Conservation (phyloP, 768 basidiomycete genomes). For the Atractiella rhizophila region DNA sequence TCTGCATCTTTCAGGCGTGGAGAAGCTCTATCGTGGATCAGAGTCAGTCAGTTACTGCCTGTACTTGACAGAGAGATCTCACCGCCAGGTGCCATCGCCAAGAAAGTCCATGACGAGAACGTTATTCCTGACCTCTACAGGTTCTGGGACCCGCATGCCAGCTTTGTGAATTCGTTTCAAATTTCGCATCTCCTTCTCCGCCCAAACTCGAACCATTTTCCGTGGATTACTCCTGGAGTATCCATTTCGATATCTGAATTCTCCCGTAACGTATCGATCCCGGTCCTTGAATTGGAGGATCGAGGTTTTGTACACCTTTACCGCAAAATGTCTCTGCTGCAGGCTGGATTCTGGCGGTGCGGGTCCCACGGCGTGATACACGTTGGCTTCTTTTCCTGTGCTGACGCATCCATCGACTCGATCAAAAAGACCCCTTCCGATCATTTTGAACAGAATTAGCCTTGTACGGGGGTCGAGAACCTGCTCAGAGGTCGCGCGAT, state of each 20-base stretch:
- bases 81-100: conserved; percentile 60
- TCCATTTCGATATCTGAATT: conserved; percentile 77
- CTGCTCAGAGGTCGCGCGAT: conserved; percentile 88
- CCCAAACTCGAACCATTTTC: conserved; percentile 97
- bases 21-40: conserved; percentile 38
- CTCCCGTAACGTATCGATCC: conserved; percentile 87
- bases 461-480: conserved; percentile 89
- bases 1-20: conserved; percentile 77
- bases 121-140: conserved; percentile 81
- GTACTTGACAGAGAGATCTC: conserved; percentile 19
- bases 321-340: conserved; percentile 39
- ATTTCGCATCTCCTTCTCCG: conserved; percentile 97
- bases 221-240: conserved; percentile 58
- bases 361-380: conserved; percentile 61
- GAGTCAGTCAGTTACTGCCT: not conserved
- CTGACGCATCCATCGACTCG: conserved; percentile 90
- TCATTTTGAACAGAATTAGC: conserved; percentile 85
- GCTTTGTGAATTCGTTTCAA: conserved; percentile 58
- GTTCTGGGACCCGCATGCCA: conserved; percentile 63
- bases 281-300: conserved; percentile 93
- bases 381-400: conserved; percentile 98
- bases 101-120: conserved; percentile 88
- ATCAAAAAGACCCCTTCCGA: conserved; percentile 59
- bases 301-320: conserved; percentile 97
- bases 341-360: conserved; percentile 15